Conservation (phyloP, 768 basidiomycete species). For the Lanmaoa pseudosensibilis region DNA sequence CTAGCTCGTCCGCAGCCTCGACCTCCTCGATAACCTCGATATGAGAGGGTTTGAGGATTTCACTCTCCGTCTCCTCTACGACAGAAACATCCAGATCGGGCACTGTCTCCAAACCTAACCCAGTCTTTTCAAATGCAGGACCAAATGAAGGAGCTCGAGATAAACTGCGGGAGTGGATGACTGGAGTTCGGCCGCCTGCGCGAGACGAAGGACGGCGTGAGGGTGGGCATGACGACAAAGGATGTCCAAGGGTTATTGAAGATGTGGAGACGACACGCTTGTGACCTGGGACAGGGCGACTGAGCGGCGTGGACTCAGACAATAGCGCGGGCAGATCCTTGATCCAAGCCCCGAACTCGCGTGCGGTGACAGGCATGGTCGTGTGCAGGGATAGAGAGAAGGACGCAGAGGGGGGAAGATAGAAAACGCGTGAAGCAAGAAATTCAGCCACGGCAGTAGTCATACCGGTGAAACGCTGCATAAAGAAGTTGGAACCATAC, state of each 20-base stretch:
- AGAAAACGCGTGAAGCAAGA: constrained; percentile 83
- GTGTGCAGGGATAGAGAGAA: constrained; percentile 24
- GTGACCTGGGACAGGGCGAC: constrained; percentile 43
- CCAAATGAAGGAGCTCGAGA: constrained; percentile 65
- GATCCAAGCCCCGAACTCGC: constrained; percentile 85
- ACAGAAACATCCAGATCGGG: constrained; percentile 45
- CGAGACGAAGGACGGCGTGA: constrained; percentile 74
- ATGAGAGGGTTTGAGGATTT: constrained; percentile 23
- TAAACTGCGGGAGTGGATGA: constrained; percentile 52
- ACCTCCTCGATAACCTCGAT: constrained; percentile 40
- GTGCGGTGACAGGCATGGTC: constrained; percentile 56
- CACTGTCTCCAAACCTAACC: constrained; percentile 49
- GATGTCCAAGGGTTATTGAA: constrained; percentile 60
- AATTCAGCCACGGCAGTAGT: constrained; percentile 83
- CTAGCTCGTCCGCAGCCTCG: constrained; percentile 36
- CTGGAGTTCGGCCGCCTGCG: constrained; percentile 55
- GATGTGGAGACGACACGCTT: constrained; percentile 57
- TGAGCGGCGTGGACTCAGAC: constrained; percentile 37
- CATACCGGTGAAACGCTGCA: constrained; percentile 89
- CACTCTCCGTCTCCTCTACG: constrained; percentile 44
- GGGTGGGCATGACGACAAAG: constrained; percentile 60
- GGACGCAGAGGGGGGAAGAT: constrained; percentile 59
- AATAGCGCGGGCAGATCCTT: constrained; percentile 77
- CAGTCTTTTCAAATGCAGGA: constrained; percentile 43
- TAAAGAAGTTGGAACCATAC: constrained; percentile 82